Percentiles rank a stretch among this genome's conserved stretches.
Evolutionary conservation across 495 filamentous ascomycete species (phyloP).

Genomic region (Penicillium steckii): DNA sequence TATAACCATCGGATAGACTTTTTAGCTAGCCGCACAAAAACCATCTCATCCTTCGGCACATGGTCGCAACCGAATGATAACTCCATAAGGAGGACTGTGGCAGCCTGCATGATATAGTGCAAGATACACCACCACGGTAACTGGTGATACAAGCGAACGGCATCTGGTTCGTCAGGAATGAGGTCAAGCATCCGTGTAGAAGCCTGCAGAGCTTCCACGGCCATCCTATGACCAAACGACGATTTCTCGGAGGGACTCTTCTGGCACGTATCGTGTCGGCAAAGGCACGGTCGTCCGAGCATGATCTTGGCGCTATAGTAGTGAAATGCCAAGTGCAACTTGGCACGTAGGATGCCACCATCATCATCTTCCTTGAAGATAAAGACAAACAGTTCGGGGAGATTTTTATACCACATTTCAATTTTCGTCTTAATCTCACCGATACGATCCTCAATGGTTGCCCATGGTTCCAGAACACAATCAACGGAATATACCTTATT

Average conservation of each 20-base stretch:
- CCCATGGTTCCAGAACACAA: neutral
- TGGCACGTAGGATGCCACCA: constrained; percentile 13
- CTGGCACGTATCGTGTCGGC: constrained; percentile 38
- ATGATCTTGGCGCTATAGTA: constrained; percentile 59
- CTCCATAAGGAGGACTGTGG: constrained; percentile 58
- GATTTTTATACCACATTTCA: neutral
- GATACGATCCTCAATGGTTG: neutral
- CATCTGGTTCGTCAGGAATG: constrained; percentile 40
- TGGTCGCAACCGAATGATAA: constrained; percentile 40
- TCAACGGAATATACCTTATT: neutral
- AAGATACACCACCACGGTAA: constrained; percentile 62
- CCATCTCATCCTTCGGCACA: no score
- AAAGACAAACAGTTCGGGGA: neutral
- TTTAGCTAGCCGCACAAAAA: no score
- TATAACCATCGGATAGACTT: no score
- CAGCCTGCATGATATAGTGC: constrained; percentile 61
- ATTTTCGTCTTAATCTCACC: neutral
- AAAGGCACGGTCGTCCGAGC: constrained; percentile 61
- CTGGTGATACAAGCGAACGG: neutral
- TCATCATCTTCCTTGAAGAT: constrained; percentile 18
- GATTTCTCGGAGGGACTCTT: constrained; percentile 20
- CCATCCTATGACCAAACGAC: constrained; percentile 48
- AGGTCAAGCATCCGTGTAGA: constrained; percentile 23
- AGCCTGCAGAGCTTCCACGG: constrained; percentile 50
- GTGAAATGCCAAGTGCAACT: constrained; percentile 39